Evolutionary conservation across 2,329 filamentous ascomycete genomes (phyloP).

Genomic region (Bipolaris sorokiniana): DNA sequence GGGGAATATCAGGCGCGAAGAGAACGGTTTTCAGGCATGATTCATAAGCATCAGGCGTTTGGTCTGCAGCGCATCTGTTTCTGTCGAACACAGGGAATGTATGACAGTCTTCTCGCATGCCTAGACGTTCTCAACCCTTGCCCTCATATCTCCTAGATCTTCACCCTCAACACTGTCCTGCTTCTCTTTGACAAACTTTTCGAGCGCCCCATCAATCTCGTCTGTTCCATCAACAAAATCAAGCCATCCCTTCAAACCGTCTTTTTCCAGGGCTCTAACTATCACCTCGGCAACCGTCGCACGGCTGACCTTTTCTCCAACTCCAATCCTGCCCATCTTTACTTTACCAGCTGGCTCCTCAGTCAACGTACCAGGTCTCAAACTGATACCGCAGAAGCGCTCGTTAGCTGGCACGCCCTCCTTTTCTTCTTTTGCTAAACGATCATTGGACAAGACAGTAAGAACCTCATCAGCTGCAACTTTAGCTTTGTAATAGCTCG

Average conservation of each 20-base stretch:
- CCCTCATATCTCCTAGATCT: conserved; percentile 55
- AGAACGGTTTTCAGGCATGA: too few relatives aligned
- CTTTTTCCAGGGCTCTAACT: conserved; percentile 56
- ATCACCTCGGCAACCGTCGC: conserved; percentile 61
- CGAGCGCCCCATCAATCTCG: conserved; percentile 54
- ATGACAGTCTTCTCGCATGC: background rate
- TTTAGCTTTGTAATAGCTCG: conserved; percentile 61
- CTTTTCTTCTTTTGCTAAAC: conserved; percentile 37
- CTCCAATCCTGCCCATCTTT: conserved; percentile 54
- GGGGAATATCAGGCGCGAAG: too few relatives aligned
- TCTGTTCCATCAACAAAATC: conserved; percentile 61
- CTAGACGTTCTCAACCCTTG: conserved; percentile 28
- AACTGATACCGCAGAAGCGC: conserved; percentile 58
- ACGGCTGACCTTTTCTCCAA: conserved; percentile 53
- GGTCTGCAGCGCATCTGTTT: background rate
- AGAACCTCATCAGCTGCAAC: conserved; percentile 63
- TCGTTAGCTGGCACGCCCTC: conserved; percentile 34
- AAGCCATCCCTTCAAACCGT: conserved; percentile 59
- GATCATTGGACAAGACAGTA: conserved; percentile 51
- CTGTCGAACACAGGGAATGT: background rate
- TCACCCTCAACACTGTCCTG: conserved; percentile 59
- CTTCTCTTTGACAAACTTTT: conserved; percentile 52
- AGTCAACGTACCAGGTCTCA: conserved; percentile 58
- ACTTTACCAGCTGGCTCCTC: conserved; percentile 58
- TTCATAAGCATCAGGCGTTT: background rate